These are phyloP conservation scores for Stagonosporopsis rhizophila DNA, from an alignment of 2,329 filamentous ascomycete genomes.

Conservation along the genomic window DNA sequence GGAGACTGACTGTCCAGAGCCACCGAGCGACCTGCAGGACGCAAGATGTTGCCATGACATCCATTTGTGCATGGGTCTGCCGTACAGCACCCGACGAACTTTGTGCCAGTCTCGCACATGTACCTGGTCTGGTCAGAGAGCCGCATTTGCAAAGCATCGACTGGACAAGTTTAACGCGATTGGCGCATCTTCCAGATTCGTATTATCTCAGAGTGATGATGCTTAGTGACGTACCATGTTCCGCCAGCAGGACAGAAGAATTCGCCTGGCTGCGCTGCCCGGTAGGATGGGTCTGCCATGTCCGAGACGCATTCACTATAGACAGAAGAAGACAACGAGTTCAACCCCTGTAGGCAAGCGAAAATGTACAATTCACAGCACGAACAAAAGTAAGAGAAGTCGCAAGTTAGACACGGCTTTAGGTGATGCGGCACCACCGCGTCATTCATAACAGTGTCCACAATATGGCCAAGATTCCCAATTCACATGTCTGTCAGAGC, in stretches of 20 bases:
- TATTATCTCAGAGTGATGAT: not conserved
- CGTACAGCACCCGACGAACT: slow-evolving; percentile 50
- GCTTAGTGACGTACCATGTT: slow-evolving; percentile 18
- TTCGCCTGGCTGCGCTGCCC: slow-evolving; percentile 19
- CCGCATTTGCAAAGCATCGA: not conserved
- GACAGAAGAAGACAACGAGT: not conserved
- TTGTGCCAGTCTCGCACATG: slow-evolving; percentile 25
- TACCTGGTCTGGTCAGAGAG: slow-evolving; percentile 8
- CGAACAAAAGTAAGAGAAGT: not conserved
- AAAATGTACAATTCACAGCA: not conserved
- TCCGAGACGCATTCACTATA: too few species aligned
- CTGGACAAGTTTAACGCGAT: not conserved
- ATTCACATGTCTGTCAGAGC: not conserved
- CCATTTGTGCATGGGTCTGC: slow-evolving; percentile 44
- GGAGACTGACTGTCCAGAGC: slow-evolving; percentile 37
- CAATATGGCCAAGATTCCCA: not conserved
- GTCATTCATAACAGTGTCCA: slow-evolving; percentile 1
- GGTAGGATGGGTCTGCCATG: slow-evolving; percentile 16
- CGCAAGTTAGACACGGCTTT: not conserved
- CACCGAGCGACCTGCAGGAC: slow-evolving; percentile 39
- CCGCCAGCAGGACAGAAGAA: slow-evolving; percentile 24
- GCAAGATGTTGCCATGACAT: slow-evolving; percentile 39
- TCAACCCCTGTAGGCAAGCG: not conserved
- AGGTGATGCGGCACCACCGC: not conserved
- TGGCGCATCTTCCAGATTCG: not conserved